These are phyloP conservation scores for Picochlorum sp. DNA, from an alignment of 139 green algal genomes.

Conservation along the genomic window DNA sequence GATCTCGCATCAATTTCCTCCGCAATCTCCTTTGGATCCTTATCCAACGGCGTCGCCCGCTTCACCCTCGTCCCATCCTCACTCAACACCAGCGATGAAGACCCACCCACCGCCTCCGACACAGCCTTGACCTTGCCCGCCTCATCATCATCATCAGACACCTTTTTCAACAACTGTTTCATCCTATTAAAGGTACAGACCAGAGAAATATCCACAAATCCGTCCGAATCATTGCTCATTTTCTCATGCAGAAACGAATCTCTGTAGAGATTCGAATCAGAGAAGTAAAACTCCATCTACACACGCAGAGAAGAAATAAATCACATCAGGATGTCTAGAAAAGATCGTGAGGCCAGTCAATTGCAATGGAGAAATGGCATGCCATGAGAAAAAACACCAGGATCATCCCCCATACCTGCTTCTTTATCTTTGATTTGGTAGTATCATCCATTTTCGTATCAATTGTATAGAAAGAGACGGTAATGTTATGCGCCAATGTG, in stretches of 20 bases:
- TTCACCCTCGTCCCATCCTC: slow-evolving; percentile 38
- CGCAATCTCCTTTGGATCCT: slow-evolving; percentile 21
- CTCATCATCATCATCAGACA: too few relatives aligned
- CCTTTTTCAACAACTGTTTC: slow-evolving; percentile 36
- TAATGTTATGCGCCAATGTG: too few relatives aligned
- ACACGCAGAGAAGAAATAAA: not conserved
- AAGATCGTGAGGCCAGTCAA: too few relatives aligned
- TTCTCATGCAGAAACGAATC: slow-evolving; percentile 72
- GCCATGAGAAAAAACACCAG: too few relatives aligned
- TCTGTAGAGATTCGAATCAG: slow-evolving; percentile 77
- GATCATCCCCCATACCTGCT: not conserved
- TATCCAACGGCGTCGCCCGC: slow-evolving; percentile 17
- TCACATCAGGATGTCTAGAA: not conserved
- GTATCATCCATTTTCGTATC: not conserved
- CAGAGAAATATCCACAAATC: slow-evolving; percentile 56
- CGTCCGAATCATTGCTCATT: slow-evolving; percentile 50
- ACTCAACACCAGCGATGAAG: slow-evolving; percentile 19
- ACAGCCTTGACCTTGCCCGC: slow-evolving; percentile 11
- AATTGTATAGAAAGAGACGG: too few relatives aligned
- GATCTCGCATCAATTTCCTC: slow-evolving; percentile 53
- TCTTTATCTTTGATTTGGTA: slow-evolving; percentile 1
- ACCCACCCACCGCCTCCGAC: slow-evolving; percentile 20
- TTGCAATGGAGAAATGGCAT: too few relatives aligned
- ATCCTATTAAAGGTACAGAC: slow-evolving; percentile 80
- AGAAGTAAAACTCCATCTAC: slow-evolving; percentile 93